Evolutionary conservation across 1,284 basidiomycete genomes (phyloP).

Genomic region (Macrocystidia cucumis): DNA sequence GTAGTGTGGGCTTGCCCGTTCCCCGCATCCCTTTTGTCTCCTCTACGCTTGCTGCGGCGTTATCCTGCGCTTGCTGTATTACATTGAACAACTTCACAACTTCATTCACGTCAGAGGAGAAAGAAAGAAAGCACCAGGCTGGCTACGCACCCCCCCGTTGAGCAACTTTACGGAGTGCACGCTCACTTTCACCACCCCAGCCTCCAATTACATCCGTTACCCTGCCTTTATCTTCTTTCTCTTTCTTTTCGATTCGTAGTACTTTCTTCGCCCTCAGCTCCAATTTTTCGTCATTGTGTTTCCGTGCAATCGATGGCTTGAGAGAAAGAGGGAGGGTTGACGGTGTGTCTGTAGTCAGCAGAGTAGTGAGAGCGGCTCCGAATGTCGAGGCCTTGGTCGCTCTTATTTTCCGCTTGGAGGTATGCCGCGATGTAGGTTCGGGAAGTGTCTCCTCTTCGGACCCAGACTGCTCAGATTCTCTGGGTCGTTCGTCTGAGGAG

Average conservation of each 20-base stretch:
- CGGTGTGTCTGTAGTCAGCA: constrained; percentile 61
- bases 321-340: constrained; percentile 64
- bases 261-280: constrained; percentile 64
- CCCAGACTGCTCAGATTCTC: constrained; percentile 38
- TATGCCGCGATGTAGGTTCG: constrained; percentile 63
- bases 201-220: constrained; percentile 74
- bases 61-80: constrained; percentile 70
- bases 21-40: constrained; percentile 55
- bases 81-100: constrained; percentile 79
- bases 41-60: constrained; percentile 40
- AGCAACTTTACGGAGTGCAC: constrained; percentile 71
- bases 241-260: constrained; percentile 63
- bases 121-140: constrained; percentile 5
- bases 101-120: constrained; percentile 18
- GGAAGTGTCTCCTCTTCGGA: constrained; percentile 53
- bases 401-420: constrained; percentile 70
- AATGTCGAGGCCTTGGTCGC: constrained; percentile 70
- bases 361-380: constrained; percentile 60
- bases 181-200: constrained; percentile 75
- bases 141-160: constrained; percentile 65
- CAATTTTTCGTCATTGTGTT: constrained; percentile 65
- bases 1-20: constrained; percentile 62
- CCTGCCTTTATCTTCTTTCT: constrained; percentile 66
- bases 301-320: constrained; percentile 61
- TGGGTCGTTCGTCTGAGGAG: constrained; percentile 14